phyloP scores from a whole-genome alignment of 1,139 yeast genomes.

The Suhomyces bokatorum region DNA sequence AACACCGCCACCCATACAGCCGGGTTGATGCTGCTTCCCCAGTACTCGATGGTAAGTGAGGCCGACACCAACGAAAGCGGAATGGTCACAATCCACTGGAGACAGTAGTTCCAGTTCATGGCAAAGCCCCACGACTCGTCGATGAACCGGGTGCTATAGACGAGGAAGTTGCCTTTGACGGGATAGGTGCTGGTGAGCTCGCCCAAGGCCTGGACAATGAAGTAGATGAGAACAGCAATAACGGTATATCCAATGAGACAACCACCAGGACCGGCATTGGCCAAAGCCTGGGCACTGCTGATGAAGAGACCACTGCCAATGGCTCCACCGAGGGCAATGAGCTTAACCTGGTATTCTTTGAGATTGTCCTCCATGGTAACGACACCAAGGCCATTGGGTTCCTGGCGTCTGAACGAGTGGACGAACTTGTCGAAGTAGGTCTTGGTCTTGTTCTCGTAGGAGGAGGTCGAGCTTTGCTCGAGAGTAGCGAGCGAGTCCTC shows the following conservation, averaged over 20 bases:
- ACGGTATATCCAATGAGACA: conserved; percentile 25
- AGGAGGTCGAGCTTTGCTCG: conserved; percentile 1
- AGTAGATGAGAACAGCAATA: conserved; percentile 23
- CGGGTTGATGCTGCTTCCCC: conserved; percentile 21
- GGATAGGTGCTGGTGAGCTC: conserved; percentile 24
- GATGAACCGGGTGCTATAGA: conserved; percentile 24
- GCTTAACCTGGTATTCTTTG: conserved; percentile 17
- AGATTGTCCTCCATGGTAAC: conserved; percentile 16
- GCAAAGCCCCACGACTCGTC: conserved; percentile 29
- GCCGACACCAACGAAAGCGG: conserved; percentile 27
- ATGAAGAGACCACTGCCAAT: conserved; percentile 46
- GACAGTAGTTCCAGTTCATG: conserved; percentile 27
- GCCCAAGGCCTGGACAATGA: conserved; percentile 24
- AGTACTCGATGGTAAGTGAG: conserved; percentile 24
- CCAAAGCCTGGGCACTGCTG: conserved; percentile 25
- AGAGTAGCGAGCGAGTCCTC: conserved; percentile 3
- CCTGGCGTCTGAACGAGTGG: conserved; percentile 12
- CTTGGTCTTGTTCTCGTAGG: background rate
- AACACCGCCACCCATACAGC: conserved; percentile 27
- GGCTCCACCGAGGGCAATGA: conserved; percentile 45
- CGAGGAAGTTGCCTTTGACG: conserved; percentile 24
- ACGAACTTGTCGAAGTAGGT: conserved; percentile 6
- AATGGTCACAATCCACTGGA: conserved; percentile 26
- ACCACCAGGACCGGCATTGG: conserved; percentile 24
- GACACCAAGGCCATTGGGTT: conserved; percentile 8